A percentile compares a stretch with the other conserved stretches of the same genome.
Evolutionary conservation across 2,329 filamentous ascomycete species (phyloP).

Genomic region (Sclerotinia glacialis): DNA sequence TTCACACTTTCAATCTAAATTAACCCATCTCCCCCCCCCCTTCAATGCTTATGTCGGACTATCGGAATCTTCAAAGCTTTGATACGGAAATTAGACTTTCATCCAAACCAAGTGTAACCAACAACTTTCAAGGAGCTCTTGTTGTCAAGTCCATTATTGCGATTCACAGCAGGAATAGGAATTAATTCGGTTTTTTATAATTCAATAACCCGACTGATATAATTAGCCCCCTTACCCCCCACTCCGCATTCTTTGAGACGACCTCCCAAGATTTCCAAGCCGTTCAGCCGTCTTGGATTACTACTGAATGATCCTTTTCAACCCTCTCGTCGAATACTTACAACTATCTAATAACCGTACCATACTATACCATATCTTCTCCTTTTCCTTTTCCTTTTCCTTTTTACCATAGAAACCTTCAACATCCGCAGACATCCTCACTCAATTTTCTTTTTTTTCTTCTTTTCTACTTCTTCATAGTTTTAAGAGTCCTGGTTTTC

Average conservation of each 20-base stretch:
- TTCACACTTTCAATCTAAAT: neutral
- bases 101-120: neutral
- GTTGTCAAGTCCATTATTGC: neutral
- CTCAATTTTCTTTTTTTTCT: neutral
- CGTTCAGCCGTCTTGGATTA: neutral
- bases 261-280: constrained; percentile 2
- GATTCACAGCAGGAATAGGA: neutral
- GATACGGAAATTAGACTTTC: neutral
- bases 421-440: neutral
- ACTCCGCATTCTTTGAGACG: constrained; percentile 22
- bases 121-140: neutral
- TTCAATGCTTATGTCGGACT: neutral
- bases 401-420: neutral
- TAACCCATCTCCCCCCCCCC: neutral
- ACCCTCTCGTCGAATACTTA: neutral
- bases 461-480: neutral
- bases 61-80: constrained; percentile 10
- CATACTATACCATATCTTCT: neutral
- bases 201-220: neutral
- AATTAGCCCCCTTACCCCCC: constrained; percentile 11
- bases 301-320: neutral
- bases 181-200: neutral
- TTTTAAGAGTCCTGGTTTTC: neutral
- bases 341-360: neutral
- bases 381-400: neutral